Base-by-base conservation (phyloP, 129 eudicot species). In the Lonicera japonica region DNA sequence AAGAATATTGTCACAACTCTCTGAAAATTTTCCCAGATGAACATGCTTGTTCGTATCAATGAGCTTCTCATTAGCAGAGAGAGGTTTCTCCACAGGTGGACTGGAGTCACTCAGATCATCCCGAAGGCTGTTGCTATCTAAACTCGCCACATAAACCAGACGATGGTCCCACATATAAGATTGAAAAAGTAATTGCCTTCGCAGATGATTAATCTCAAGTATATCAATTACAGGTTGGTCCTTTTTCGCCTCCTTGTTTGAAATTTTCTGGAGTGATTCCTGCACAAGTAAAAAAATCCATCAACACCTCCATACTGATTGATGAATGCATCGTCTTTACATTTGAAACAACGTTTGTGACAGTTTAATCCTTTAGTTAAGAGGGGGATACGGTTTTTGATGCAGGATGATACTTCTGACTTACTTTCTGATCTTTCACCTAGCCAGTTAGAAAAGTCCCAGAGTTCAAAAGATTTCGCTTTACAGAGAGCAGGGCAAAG, bases 121-220 rank as follows among this genome's bases (percentile, higher is more conserved):
- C 21, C 47, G 73, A 38, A 60, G 55, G 64, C 71, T 80, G 59
- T 79, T 77, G 52, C 15, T 61, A 50, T 79, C 86, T 21, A 66
- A 64, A 68, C 78, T 70, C 41, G 90, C 86, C 25, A 94, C 95
- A 67, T 82, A 65, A 43, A 87, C 75, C 52, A 91, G 86, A 38
- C 86, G 92, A 21, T 82, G 85, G 76, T 94, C 99, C 99, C 99
- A 94, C 76, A 85, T 62, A 75, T 85, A 88, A 41, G 95, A 94
- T 65, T 80, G 96, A 70, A 85, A 74, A 7, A 94, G 82, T 29
- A 94, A 78, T 41, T 94, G 96, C 55, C 96, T 82, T 18, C 92
- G 77, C 40, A 83, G 63, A 25, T 79, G 80, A 73, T 94, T 94
- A 74, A 94, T 76, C 67, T 94, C 94, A 21, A 94, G 78, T 67